Evolutionary conservation across 345 rosid species (phyloP).

Genomic region (Citrus sp.): DNA sequence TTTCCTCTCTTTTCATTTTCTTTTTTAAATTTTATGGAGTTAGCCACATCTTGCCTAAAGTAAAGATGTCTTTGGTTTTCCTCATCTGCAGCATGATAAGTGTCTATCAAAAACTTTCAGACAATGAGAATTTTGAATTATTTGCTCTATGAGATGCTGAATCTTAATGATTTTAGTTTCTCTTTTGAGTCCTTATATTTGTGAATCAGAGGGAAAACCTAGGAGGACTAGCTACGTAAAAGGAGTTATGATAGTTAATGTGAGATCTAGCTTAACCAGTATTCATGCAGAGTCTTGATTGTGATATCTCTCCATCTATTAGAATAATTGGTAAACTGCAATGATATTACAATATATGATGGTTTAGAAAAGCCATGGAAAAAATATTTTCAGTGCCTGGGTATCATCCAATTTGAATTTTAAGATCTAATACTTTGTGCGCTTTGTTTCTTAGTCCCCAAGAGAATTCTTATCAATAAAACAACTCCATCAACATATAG

Average conservation of each 20-base stretch:
- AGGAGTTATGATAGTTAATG: background rate
- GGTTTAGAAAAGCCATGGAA: background rate
- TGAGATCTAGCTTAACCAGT: background rate
- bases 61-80: background rate
- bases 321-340: background rate
- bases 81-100: background rate
- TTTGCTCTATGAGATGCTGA: background rate
- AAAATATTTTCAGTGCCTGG: background rate
- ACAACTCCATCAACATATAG: background rate
- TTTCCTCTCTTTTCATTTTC: background rate
- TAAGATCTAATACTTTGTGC: background rate
- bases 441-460: background rate
- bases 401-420: background rate
- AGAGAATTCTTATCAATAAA: background rate
- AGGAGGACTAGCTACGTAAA: background rate
- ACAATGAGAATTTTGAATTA: background rate
- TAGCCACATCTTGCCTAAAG: background rate
- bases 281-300: background rate
- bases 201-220: background rate
- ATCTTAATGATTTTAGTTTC: background rate
- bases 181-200: background rate
- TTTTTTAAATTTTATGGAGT: background rate
- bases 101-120: background rate
- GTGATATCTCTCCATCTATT: background rate
- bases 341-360: background rate